phyloP scores from a whole-genome alignment of 257 asterid genomes.

The Datura wrightii region DNA sequence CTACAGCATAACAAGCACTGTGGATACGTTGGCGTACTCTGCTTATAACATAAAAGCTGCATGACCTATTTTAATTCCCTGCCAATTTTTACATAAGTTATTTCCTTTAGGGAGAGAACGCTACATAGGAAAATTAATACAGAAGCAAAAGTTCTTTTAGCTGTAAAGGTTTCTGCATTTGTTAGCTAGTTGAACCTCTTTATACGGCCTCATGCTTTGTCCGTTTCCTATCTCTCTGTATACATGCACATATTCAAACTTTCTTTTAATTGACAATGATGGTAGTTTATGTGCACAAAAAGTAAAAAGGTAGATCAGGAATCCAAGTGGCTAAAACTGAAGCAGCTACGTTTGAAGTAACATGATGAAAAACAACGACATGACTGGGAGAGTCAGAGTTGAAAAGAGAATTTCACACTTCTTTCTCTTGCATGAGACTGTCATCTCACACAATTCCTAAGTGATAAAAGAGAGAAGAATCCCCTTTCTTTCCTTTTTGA shows the following conservation, averaged over 20 bases:
- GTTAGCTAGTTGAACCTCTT: slow-evolving; percentile 12
- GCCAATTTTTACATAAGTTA: too few species aligned
- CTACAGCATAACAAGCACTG: too few species aligned
- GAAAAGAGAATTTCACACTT: neutral
- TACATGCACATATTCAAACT: neutral
- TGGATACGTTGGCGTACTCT: too few species aligned
- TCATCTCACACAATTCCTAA: neutral
- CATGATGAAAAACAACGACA: neutral
- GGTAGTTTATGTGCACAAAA: neutral
- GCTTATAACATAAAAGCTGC: too few species aligned
- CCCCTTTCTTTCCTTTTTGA: neutral
- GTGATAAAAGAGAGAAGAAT: neutral
- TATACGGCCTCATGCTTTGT: neutral
- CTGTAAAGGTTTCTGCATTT: neutral
- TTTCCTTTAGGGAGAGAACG: too few species aligned
- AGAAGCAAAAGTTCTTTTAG: neutral
- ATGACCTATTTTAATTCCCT: too few species aligned
- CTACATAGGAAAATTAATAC: too few species aligned
- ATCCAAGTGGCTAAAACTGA: neutral
- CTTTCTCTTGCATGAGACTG: neutral
- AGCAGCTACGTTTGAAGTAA: neutral
- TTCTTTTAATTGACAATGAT: neutral
- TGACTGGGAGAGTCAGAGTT: neutral
- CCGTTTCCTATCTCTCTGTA: neutral
- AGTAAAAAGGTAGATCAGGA: neutral